Evolutionary conservation across 2,329 filamentous ascomycete genomes (phyloP).

Genomic region (Colletotrichum musicola): DNA sequence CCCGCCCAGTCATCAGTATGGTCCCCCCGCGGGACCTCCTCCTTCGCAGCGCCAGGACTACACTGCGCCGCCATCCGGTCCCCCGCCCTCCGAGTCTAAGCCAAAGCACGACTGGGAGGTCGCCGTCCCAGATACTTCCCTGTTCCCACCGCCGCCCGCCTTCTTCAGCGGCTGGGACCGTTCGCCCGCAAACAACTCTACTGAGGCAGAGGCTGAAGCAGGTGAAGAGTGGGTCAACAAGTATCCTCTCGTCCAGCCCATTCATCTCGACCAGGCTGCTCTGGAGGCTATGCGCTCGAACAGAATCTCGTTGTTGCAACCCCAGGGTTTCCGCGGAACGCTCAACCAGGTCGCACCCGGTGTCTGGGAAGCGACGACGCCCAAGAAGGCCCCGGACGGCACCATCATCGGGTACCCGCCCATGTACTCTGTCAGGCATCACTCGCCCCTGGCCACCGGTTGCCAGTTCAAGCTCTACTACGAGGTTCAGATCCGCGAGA

Average conservation of each 20-base stretch:
- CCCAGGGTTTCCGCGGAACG: conserved; percentile 60
- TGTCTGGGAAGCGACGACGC: conserved; percentile 62
- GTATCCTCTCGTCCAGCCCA: conserved; percentile 69
- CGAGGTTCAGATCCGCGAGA: conserved; percentile 69
- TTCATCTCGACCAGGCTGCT: conserved; percentile 60
- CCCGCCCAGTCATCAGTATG: conserved; percentile 44
- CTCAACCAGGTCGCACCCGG: conserved; percentile 62
- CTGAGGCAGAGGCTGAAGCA: conserved; percentile 71
- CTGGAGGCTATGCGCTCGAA: conserved; percentile 61
- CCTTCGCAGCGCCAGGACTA: conserved; percentile 43
- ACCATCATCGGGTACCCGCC: conserved; percentile 77
- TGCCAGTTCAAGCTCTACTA: conserved; percentile 74
- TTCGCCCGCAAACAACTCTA: conserved; percentile 78
- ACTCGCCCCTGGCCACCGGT: conserved; percentile 64
- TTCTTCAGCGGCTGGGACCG: conserved; percentile 73
- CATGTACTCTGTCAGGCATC: conserved; percentile 72
- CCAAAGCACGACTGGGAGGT: conserved; percentile 76
- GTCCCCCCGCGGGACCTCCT: conserved; percentile 52
- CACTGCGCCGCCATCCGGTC: conserved; percentile 53
- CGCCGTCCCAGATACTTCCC: conserved; percentile 78
- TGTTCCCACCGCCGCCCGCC: conserved; percentile 79
- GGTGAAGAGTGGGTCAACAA: conserved; percentile 75
- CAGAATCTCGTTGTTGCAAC: conserved; percentile 67
- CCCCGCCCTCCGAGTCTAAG: conserved; percentile 42
- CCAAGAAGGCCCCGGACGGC: conserved; percentile 65